Evolutionary conservation across 2,329 filamentous ascomycete genomes (phyloP), one percentile per base, ranked within the genome.

Genomic region (Davidsoniella neocaledoniae): DNA sequence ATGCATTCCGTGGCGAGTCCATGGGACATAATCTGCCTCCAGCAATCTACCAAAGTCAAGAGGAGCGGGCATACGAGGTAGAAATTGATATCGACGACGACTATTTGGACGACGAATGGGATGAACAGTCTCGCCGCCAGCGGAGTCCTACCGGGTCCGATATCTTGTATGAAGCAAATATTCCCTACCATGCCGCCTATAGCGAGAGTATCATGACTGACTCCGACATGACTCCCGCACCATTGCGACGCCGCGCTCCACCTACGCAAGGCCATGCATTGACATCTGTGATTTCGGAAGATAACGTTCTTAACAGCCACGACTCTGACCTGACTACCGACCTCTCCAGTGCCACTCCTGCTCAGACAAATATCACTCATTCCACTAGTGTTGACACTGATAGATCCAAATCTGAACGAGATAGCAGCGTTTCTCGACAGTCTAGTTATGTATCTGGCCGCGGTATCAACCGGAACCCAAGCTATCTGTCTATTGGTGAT

Each of bases 1-100:
- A 77, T 53, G 77, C 76, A 3, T 81, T 81, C 57, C 70, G 71
- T 38, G 77, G 77, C 26, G 76, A 81, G 58, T 80, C 77, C 2
- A 68, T 62, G 2, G 66, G 66, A 8, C 65, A 70, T 52, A 63
- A 64, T 17, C 62, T 69, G 4, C 65, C 66, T 12, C 66, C 69
- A 1, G 65, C 65, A 53, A 64, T 67, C 23, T 75, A 75, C 53
- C 67, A 71, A 37, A 72, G 68, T 47, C 68, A 64, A 26, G 66
- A 72, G 52, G 65, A 71, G 47, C 62, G 64, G 3, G 58, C 56
- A 5, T 62, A 60, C 29, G 58, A 58, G 8, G 53, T 52, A 14
- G 51, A 52, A 2, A 40, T 52, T 8, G 53, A 54, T 16, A 44
- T 58, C 21, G 55, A 59, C 16, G 51, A 60, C 16, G 57, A 58